Conservation (phyloP, 768 basidiomycete genomes). For the Lactifluus echinatus region DNA sequence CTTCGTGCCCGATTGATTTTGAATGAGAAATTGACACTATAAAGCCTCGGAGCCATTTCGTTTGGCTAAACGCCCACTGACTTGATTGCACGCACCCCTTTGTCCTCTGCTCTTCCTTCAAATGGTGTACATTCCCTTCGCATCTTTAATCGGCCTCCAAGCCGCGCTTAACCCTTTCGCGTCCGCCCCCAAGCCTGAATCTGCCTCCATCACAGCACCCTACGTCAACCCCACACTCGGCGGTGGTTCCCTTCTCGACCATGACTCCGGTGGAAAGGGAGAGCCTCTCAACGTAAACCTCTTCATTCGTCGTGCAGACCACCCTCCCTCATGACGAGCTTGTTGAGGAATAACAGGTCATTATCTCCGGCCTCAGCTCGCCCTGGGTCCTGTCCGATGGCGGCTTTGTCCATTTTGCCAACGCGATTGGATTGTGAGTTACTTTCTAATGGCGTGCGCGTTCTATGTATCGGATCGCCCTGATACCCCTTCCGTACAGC, state of each 20-base stretch:
- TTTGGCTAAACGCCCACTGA: too few species aligned
- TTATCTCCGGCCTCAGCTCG: conserved; percentile 14
- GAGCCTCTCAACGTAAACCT: conserved; percentile 19
- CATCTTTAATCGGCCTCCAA: conserved; percentile 1
- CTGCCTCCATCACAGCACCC: not conserved
- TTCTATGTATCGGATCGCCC: too few species aligned
- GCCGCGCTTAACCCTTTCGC: not conserved
- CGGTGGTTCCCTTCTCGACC: conserved; percentile 2
- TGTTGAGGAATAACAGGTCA: conserved; percentile 1
- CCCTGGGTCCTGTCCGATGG: conserved; percentile 11
- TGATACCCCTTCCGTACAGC: not conserved
- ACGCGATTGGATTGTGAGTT: conserved; percentile 13
- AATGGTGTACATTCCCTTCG: conserved; percentile 10
- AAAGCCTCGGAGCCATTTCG: too few species aligned
- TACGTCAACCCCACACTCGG: not conserved
- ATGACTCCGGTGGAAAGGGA: not conserved
- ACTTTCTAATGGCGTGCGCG: too few species aligned
- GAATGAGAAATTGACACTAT: too few species aligned
- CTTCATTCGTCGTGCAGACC: not conserved
- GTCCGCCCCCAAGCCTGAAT: not conserved
- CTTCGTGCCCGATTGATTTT: too few species aligned
- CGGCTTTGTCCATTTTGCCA: conserved; percentile 7
- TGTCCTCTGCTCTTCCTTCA: not conserved
- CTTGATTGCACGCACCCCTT: too few species aligned
- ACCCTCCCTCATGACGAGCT: not conserved